Base-by-base conservation (phyloP, 2,329 filamentous ascomycete species). In the Phaeosphaeria sp. region DNA sequence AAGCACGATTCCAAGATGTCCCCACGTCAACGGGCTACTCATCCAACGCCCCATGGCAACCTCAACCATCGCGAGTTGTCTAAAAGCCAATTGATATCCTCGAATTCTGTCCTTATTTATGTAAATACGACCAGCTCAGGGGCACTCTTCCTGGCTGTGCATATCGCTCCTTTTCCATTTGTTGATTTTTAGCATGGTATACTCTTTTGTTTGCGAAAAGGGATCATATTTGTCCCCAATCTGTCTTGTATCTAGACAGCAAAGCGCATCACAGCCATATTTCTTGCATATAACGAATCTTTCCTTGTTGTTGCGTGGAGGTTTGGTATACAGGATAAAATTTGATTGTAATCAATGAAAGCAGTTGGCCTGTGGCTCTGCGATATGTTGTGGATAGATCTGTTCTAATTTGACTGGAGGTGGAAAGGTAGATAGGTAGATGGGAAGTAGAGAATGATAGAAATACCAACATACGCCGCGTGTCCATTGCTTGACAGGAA, bases 1-100 rank as follows among this genome's bases (percentile, higher is more conserved):
- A 72, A 20, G 63, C 64, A 10, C 67, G 67, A n/a, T 51, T 74
- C 52, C 72, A 72, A 22, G 71, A 75, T 9, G 36, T 39, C 6
- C 58, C 74, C 27, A 69, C 73, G 18, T 60, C 63, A 22, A 65
- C 62, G 3, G 68, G 64, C 50, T 72, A 68, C 56, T 60, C 52
- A 6, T 49, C 63, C 42, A 66, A 67, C 52, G 61, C 60, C 22
- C 69, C 65, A 18, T 73, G 71, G 69, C 68, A 72, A 50, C 69
- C 68, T 23, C 64, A 66, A 46, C 59, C 58, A 49, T 56, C 55
- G 58, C 58, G 62, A 51, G 67, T 61, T 4, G 64, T 68, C 62
- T 39, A 39, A n/a, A 39, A 6, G 4, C 2, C 7, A 6, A n/a
- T 7, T 6, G 1, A n/a, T 3, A 15, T 3, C 5, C 36, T 17